Evolutionary conservation across 2,329 filamentous ascomycete species (phyloP).

Genomic region (Fusarium falciforme): DNA sequence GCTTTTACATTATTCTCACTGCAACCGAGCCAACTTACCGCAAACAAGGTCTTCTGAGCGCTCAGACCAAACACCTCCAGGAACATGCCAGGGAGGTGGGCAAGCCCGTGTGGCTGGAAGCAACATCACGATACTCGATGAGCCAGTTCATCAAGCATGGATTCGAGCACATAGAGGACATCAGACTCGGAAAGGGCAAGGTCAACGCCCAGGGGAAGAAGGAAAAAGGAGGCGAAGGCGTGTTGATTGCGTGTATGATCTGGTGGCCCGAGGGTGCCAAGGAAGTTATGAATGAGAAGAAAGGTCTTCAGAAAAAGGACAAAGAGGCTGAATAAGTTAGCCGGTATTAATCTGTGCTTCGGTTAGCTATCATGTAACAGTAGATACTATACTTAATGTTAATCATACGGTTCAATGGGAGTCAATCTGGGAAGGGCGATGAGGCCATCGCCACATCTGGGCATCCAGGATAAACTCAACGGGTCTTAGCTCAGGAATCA

Average conservation of each 20-base stretch:
- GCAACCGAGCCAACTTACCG: slow-evolving; percentile 9
- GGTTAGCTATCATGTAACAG: not conserved
- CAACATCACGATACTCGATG: slow-evolving; percentile 18
- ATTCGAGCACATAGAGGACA: slow-evolving; percentile 18
- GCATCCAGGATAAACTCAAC: not conserved
- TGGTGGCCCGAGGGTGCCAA: slow-evolving; percentile 19
- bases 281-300: not conserved
- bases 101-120: slow-evolving; percentile 22
- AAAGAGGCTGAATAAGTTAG: not conserved
- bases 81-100: slow-evolving; percentile 4
- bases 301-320: not conserved
- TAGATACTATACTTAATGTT: not conserved
- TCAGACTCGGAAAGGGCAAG: slow-evolving; percentile 13
- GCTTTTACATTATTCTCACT: slow-evolving; percentile 15
- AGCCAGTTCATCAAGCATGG: slow-evolving; percentile 11
- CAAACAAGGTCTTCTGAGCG: slow-evolving; percentile 5
- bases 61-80: not conserved
- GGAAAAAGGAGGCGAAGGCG: slow-evolving; percentile 14
- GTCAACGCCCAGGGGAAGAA: slow-evolving; percentile 11
- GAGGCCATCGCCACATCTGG: not conserved
- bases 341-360: not conserved
- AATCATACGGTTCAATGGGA: not conserved
- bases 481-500: not conserved
- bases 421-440: not conserved
- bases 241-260: slow-evolving; percentile 20